Percentiles rank a stretch among this genome's conserved stretches.
phyloP scores from a whole-genome alignment of 768 basidiomycete genomes.

The Hypsizygus marmoreus region DNA sequence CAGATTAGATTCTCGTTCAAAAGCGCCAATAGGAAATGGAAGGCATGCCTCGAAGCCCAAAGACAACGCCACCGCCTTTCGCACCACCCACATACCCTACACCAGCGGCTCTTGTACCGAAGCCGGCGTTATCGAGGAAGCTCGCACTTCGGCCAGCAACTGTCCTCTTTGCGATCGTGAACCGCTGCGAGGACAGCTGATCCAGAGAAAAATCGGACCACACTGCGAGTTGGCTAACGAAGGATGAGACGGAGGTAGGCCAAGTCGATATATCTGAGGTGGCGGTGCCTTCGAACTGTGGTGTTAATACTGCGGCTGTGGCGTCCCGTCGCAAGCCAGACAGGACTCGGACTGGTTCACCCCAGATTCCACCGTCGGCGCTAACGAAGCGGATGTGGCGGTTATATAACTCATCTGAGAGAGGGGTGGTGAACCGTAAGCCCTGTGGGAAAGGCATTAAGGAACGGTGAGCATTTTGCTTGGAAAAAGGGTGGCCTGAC shows the following conservation, averaged over 20 bases:
- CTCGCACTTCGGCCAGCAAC: slow-evolving; percentile 26
- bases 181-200: slow-evolving; percentile 32
- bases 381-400: slow-evolving; percentile 37
- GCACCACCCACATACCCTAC: slow-evolving; percentile 40
- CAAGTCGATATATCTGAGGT: slow-evolving; percentile 36
- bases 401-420: slow-evolving; percentile 35
- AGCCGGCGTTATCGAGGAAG: slow-evolving; percentile 33
- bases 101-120: slow-evolving; percentile 35
- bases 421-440: slow-evolving; percentile 33
- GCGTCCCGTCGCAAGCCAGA: slow-evolving; percentile 40
- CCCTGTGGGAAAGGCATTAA: slow-evolving; percentile 19
- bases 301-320: slow-evolving; percentile 34
- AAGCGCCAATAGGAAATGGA: too few species aligned
- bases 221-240: slow-evolving; percentile 31
- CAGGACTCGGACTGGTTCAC: slow-evolving; percentile 36
- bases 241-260: slow-evolving; percentile 35
- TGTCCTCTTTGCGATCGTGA: slow-evolving; percentile 33
- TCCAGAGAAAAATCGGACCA: slow-evolving; percentile 40
- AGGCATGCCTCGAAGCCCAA: slow-evolving; percentile 32
- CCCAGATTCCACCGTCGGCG: slow-evolving; percentile 36
- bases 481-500: slow-evolving; percentile 14
- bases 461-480: not conserved
- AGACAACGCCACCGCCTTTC: slow-evolving; percentile 34
- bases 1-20: not conserved
- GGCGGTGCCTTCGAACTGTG: slow-evolving; percentile 36